Percentiles rank a stretch among this genome's conserved stretches.
phyloP scores from a whole-genome alignment of 2,329 filamentous ascomycete genomes.

The Arachnomyces sp. region DNA sequence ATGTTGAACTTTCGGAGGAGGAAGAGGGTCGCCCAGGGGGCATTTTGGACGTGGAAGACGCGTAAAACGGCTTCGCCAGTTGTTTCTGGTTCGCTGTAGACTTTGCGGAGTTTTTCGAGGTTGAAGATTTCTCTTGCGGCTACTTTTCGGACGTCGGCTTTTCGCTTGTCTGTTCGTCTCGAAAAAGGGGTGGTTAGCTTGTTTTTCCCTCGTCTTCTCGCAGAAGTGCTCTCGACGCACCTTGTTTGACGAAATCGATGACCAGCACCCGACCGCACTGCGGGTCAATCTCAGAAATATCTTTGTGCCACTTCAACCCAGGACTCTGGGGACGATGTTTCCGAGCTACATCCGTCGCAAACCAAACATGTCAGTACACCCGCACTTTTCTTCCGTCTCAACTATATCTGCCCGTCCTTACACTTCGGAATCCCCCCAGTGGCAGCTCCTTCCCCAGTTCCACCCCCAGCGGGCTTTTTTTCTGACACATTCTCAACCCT shows the following conservation, averaged over 20 bases:
- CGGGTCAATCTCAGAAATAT: constrained; percentile 21
- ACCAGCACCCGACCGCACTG: constrained; percentile 40
- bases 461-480: no score
- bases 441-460: no score
- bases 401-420: no score
- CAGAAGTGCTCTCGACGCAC: constrained; percentile 12
- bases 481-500: no score
- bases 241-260: constrained; percentile 41
- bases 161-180: constrained; percentile 24
- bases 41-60: constrained; percentile 46
- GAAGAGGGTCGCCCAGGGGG: constrained; percentile 42
- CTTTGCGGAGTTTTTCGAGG: constrained; percentile 35
- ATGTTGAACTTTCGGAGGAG: constrained; percentile 47
- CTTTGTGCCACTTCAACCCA: constrained; percentile 28
- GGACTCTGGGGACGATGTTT: constrained; percentile 11
- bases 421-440: no score
- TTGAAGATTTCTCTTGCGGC: constrained; percentile 42
- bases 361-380: no score
- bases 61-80: constrained; percentile 21
- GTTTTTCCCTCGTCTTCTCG: constrained; percentile 9
- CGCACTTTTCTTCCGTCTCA: no score
- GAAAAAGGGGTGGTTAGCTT: background rate
- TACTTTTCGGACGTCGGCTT: constrained; percentile 34
- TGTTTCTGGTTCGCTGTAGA: constrained; percentile 30
- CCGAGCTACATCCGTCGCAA: no score